These are phyloP conservation scores for Colletotrichum acutatum DNA, from an alignment of 2,329 filamentous ascomycete species.

Conservation along the genomic window DNA sequence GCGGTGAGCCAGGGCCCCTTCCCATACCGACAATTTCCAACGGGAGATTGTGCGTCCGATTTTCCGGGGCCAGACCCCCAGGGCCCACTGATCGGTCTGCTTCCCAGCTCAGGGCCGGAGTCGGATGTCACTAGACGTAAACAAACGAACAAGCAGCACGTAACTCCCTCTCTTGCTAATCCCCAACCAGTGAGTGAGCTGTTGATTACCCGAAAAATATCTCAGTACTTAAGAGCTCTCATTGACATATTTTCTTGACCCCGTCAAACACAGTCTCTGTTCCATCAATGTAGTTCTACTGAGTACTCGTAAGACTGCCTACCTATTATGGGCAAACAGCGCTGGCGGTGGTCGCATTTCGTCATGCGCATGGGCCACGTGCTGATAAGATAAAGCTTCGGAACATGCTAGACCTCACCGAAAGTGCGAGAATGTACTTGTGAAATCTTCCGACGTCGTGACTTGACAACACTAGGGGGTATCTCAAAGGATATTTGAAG, in stretches of 20 bases:
- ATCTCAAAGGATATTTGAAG: conserved; percentile 9
- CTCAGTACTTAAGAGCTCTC: not conserved
- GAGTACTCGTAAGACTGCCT: not conserved
- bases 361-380: conserved; percentile 44
- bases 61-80: conserved; percentile 4
- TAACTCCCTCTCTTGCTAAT: not conserved
- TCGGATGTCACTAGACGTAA: conserved; percentile 4
- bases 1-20: not conserved
- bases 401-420: conserved; percentile 37
- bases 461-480: conserved; percentile 20
- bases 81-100: not conserved
- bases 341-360: not conserved
- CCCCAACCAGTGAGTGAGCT: not conserved
- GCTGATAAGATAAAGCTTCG: conserved; percentile 43
- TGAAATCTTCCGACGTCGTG: conserved; percentile 24
- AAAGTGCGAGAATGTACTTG: conserved; percentile 54
- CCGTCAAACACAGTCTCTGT: no score
- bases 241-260: not conserved
- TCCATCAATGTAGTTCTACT: no score
- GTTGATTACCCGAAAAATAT: no score
- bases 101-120: not conserved
- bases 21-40: not conserved
- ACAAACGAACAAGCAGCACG: not conserved
- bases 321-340: not conserved
- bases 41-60: not conserved